These are phyloP conservation scores for Botrytis elliptica DNA, from an alignment of 2,329 filamentous ascomycete genomes.

Conservation along the genomic window DNA sequence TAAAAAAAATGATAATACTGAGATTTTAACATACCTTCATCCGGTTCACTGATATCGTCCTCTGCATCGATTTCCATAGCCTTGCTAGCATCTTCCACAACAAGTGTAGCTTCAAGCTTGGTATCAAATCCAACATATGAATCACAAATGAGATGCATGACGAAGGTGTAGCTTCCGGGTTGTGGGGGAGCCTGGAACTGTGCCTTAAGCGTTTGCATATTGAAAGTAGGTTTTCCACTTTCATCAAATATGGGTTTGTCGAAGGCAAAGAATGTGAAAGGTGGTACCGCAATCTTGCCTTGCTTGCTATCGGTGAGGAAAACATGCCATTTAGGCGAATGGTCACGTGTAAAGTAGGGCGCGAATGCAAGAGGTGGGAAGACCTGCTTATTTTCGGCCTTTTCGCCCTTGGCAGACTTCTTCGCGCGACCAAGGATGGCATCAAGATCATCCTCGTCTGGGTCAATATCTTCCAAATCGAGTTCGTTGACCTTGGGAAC, in stretches of 20 bases:
- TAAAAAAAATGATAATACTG: neutral
- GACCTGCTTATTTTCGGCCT: conserved; percentile 61
- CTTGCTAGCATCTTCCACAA: conserved; percentile 86
- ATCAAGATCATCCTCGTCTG: conserved; percentile 87
- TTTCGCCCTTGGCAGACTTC: conserved; percentile 62
- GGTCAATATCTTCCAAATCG: conserved; percentile 88
- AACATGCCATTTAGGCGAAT: conserved; percentile 88
- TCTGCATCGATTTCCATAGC: conserved; percentile 77
- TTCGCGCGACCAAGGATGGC: conserved; percentile 76
- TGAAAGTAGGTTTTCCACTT: conserved; percentile 82
- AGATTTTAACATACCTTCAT: conserved; percentile 72
- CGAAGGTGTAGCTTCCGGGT: conserved; percentile 89
- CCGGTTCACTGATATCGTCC: conserved; percentile 96
- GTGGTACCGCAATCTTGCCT: conserved; percentile 93
- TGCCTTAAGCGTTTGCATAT: conserved; percentile 94
- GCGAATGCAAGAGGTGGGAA: conserved; percentile 85
- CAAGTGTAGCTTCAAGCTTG: conserved; percentile 84
- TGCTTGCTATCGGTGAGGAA: conserved; percentile 94
- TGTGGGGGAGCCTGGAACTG: conserved; percentile 95
- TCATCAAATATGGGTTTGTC: conserved; percentile 83
- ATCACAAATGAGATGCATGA: conserved; percentile 91
- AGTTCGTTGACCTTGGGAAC: conserved; percentile 72
- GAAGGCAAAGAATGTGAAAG: conserved; percentile 91
- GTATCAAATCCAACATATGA: conserved; percentile 93
- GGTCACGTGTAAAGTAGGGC: conserved; percentile 85